Base-by-base conservation (phyloP, 2,329 filamentous ascomycete genomes). In the Curvularia spicifera region DNA sequence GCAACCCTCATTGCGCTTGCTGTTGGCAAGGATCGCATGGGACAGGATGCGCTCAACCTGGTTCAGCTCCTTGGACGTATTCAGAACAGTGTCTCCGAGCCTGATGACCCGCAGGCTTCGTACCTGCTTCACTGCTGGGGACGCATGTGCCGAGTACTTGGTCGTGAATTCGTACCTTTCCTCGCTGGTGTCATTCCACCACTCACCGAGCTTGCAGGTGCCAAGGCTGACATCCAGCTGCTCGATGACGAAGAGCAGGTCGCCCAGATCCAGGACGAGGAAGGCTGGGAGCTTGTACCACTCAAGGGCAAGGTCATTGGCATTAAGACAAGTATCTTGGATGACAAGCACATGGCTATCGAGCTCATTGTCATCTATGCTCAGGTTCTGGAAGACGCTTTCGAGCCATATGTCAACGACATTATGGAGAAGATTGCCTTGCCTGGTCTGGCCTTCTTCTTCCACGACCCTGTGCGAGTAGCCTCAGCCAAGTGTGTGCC, bases 341-440 rank as follows among this genome's bases (percentile, higher is more conserved):
- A 99, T 71, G 95, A 99, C 80, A 99, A 99, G 83, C 93, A 98
- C 78, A 97, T 97, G 86, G 95, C 95, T n/a, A 98, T 99, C 65
- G 95, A 99, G 79, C 87, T 99, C 52, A 90, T 99, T 60, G 93
- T 96, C 46, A 94, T 99, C 61, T 99, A 99, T 73, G 94, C 95
- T 1, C 93, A 97, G 76, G 93, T 97, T 26, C 85, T 99, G n/a
- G 92, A 97, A 75, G 92, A 85, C 22, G 87, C 91, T 29, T 99
- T 99, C 74, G 93, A 95, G 53, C 91, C 91, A 1, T 98, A 96
- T 66, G 94, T 97, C 51, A 84, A 89, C 44, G 89, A 96, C 59
- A 96, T 97, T 57, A 95, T 98, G 90, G 92, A 97, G 77, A 95
- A 95, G 79, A 96, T 99, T 73, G 94, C 93, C 1, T 83, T 99